A percentile compares a stretch with the other conserved stretches of the same genome.
phyloP scores from a whole-genome alignment of 2,329 filamentous ascomycete genomes.

The Diplodia corticola region DNA sequence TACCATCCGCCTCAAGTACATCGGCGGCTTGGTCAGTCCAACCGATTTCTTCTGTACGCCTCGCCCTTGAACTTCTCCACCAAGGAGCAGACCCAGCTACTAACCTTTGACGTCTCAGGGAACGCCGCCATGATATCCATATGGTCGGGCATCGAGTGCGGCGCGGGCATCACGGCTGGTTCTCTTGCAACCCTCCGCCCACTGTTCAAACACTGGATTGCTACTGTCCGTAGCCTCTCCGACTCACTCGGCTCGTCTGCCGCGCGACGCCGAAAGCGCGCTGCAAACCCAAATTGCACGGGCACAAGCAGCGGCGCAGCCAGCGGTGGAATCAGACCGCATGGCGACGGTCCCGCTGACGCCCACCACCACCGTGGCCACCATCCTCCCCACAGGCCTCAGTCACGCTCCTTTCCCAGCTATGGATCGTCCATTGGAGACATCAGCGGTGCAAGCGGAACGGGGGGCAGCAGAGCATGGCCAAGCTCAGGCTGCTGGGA shows the following conservation, averaged over 20 bases:
- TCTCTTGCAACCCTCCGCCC: conserved; percentile 55
- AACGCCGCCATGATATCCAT: conserved; percentile 50
- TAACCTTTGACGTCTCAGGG: conserved; percentile 27
- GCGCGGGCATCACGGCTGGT: conserved; percentile 48
- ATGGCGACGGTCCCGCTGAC: not conserved
- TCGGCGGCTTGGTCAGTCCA: conserved; percentile 41
- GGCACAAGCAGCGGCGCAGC: not conserved
- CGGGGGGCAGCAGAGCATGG: not conserved
- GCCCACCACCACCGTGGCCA: not conserved
- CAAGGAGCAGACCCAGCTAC: not conserved
- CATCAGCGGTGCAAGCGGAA: not conserved
- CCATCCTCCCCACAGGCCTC: not conserved
- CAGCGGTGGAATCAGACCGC: not conserved
- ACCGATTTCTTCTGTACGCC: conserved; percentile 48
- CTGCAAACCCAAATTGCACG: not conserved
- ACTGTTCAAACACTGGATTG: conserved; percentile 37
- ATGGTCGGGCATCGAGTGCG: conserved; percentile 40
- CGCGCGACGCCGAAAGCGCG: not conserved
- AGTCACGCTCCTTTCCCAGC: not conserved
- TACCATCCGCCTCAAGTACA: conserved; percentile 53
- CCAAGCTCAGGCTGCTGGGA: not conserved
- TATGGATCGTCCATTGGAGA: not conserved
- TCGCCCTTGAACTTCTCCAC: conserved; percentile 20
- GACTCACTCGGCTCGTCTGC: not conserved
- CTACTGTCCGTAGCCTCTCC: conserved; percentile 4